A percentile compares a stretch with the other conserved stretches of the same genome.
Conservation (phyloP, 805 yeast genomes). For the Kazachstania martiniae region DNA sequence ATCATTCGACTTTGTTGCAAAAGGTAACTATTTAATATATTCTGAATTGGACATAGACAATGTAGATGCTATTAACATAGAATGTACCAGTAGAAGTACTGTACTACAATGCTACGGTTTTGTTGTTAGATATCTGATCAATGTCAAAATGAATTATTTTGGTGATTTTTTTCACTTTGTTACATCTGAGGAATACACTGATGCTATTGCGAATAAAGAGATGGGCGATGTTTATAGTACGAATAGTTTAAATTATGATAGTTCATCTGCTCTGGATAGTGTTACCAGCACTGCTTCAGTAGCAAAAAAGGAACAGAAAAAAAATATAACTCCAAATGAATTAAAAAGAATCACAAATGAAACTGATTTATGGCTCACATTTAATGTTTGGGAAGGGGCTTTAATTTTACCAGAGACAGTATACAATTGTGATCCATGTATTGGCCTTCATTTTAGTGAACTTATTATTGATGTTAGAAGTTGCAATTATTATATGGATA, state of each 20-base stretch:
- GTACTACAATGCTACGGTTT: conserved; percentile 71
- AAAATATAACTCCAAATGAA: conserved; percentile 6
- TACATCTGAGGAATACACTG: conserved; percentile 74
- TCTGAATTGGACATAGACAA: conserved; percentile 50
- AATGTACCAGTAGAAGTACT: conserved; percentile 55
- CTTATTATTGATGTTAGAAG: conserved; percentile 75
- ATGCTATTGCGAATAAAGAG: conserved; percentile 2
- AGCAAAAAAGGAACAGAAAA: neutral
- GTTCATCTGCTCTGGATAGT: neutral
- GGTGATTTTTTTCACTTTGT: conserved; percentile 78
- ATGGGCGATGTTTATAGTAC: neutral
- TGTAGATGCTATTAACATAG: conserved; percentile 57
- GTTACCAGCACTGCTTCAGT: neutral
- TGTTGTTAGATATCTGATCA: conserved; percentile 62
- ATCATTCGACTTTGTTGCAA: conserved; percentile 47
- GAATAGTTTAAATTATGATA: neutral
- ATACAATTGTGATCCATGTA: conserved; percentile 51
- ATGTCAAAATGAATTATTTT: conserved; percentile 77
- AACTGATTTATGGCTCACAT: conserved; percentile 63
- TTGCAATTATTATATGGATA: conserved; percentile 87
- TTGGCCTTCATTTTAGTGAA: conserved; percentile 51
- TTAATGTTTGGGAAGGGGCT: conserved; percentile 60
- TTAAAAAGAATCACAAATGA: conserved; percentile 52
- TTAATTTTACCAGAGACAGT: conserved; percentile 62
- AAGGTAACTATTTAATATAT: conserved; percentile 57